Percentiles rank a stretch among this genome's conserved stretches.
phyloP scores from a whole-genome alignment of 306 rosid species.

The Ormosia semicastrata region DNA sequence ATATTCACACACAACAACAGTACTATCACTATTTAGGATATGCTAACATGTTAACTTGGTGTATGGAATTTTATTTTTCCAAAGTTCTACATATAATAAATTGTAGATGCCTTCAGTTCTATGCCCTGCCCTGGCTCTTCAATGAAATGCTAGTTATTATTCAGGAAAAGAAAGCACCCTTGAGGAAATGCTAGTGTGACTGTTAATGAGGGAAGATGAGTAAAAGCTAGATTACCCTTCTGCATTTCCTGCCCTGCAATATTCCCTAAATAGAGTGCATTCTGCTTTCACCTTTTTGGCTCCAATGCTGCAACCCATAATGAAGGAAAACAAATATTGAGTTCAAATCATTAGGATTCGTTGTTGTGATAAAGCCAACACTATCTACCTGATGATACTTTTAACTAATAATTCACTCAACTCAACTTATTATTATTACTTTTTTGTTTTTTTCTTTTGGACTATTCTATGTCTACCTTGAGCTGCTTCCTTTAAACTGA shows the following conservation, averaged over 20 bases:
- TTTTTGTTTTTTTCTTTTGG: neutral
- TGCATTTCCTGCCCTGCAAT: constrained; percentile 66
- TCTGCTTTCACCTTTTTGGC: constrained; percentile 91
- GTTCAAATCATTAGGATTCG: neutral
- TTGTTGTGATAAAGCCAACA: constrained; percentile 34
- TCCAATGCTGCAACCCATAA: constrained; percentile 71
- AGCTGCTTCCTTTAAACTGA: constrained; percentile 89
- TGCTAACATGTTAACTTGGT: neutral
- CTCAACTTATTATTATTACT: neutral
- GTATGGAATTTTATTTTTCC: neutral
- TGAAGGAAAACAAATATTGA: neutral
- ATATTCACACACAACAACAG: constrained; percentile 1
- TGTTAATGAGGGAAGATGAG: neutral
- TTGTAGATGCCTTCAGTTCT: neutral
- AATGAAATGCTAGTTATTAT: neutral
- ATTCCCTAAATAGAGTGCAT: constrained; percentile 69
- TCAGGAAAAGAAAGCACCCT: neutral
- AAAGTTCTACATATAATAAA: neutral
- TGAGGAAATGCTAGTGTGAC: neutral
- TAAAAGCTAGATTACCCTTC: constrained; percentile 66
- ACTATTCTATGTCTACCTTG: constrained; percentile 48
- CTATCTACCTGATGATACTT: constrained; percentile 30
- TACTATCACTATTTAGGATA: neutral
- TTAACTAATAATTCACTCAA: neutral
- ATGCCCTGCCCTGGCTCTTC: neutral